Evolutionary conservation across 192 early-diverging fungal genomes (phyloP).

Genomic region (Nowakowskiella sp.): DNA sequence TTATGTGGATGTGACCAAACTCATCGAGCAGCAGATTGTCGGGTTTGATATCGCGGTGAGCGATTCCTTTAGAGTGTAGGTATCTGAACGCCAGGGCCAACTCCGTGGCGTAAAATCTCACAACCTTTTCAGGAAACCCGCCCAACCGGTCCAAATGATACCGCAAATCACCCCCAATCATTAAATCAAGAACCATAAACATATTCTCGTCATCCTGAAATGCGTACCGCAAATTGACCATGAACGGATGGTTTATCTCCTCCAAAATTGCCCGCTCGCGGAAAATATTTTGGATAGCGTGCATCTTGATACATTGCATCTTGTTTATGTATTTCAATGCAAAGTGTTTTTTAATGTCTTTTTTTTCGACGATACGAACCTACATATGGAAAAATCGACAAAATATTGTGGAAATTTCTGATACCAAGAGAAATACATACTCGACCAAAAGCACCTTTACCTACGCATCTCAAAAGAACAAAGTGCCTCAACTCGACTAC

Average conservation of each 20-base stretch:
- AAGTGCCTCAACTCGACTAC: conserved; percentile 87
- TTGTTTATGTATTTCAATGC: conserved; percentile 99
- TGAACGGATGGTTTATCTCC: conserved; percentile 74
- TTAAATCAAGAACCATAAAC: conserved; percentile 57
- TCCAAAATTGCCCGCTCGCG: conserved; percentile 84
- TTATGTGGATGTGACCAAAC: conserved; percentile 35
- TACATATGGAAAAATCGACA: conserved; percentile 10
- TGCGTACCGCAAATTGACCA: conserved; percentile 61
- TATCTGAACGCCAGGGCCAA: conserved; percentile 32
- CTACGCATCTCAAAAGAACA: conserved; percentile 77
- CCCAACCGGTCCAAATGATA: conserved; percentile 39
- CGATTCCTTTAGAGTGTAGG: conserved; percentile 33
- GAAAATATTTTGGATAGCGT: conserved; percentile 79
- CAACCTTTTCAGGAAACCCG: conserved; percentile 30
- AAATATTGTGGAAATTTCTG: background rate
- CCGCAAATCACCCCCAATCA: conserved; percentile 51
- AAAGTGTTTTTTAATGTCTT: conserved; percentile 63
- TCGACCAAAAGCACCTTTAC: conserved; percentile 94
- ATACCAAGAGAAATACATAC: conserved; percentile 30
- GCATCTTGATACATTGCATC: conserved; percentile 74
- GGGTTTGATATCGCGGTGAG: conserved; percentile 42
- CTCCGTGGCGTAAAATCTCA: conserved; percentile 37
- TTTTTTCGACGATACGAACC: conserved; percentile 93
- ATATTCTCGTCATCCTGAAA: conserved; percentile 57
- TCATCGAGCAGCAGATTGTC: conserved; percentile 41